These are phyloP conservation scores for Antitrichia curtipendula DNA, from an alignment of 225 moss, liverwort and hornwort species.

Conservation along the genomic window DNA sequence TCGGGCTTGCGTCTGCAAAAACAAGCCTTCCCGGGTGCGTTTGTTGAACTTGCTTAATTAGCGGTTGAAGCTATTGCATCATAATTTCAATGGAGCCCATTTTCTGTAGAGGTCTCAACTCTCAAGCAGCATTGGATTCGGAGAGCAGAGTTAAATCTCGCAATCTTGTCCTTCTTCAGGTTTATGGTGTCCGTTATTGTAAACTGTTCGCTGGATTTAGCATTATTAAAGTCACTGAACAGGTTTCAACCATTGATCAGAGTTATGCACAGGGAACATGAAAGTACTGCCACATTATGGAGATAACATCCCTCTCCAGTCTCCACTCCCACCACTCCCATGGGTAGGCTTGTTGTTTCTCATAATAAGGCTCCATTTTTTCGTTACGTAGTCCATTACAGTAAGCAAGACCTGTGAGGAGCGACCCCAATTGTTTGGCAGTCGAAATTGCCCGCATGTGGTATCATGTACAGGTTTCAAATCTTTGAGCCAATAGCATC, in stretches of 20 bases:
- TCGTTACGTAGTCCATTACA: not conserved
- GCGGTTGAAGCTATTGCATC: not conserved
- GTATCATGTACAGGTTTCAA: not conserved
- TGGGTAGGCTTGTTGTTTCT: not conserved
- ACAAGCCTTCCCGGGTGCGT: not conserved
- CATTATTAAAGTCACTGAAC: not conserved
- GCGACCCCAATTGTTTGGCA: not conserved
- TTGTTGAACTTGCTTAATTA: not conserved
- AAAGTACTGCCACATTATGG: not conserved
- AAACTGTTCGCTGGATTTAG: not conserved
- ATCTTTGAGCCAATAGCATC: not conserved
- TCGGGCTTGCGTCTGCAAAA: not conserved
- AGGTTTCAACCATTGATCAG: not conserved
- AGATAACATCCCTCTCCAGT: not conserved
- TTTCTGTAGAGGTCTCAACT: not conserved
- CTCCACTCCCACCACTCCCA: not conserved
- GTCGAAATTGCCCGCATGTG: not conserved
- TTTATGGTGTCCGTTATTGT: not conserved
- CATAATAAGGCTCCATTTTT: not conserved
- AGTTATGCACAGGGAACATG: not conserved
- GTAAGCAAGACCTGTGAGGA: not conserved
- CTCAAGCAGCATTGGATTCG: not conserved
- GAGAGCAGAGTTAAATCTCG: not conserved
- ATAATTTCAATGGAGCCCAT: not conserved
- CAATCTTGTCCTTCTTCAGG: not conserved